Percentiles rank a stretch among this genome's conserved stretches.
Conservation (phyloP, 768 basidiomycete genomes). For the Macrolepiota albuminosa region DNA sequence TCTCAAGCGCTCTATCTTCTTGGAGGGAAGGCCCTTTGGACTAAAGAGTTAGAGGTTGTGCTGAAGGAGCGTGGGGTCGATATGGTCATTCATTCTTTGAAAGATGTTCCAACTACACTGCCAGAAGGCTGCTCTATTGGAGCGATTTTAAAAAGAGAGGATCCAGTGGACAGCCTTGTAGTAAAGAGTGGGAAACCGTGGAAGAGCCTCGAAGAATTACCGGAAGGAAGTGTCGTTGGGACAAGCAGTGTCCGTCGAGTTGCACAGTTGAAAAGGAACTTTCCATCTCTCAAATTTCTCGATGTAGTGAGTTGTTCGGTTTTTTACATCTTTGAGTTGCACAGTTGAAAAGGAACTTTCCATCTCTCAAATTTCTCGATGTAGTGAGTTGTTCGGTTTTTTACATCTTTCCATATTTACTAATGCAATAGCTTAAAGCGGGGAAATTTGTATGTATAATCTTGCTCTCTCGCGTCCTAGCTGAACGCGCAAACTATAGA, state of each 20-base stretch:
- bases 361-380: conserved; percentile 75
- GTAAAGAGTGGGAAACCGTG: conserved; percentile 69
- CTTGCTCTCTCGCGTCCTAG: conserved; percentile 3
- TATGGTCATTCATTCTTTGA: conserved; percentile 88
- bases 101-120: conserved; percentile 89
- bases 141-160: conserved; percentile 81
- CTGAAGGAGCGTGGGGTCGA: conserved; percentile 72
- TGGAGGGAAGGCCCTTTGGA: conserved; percentile 94
- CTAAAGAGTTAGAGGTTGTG: conserved; percentile 90
- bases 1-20: conserved; percentile 80
- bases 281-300: conserved; percentile 73
- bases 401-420: background rate
- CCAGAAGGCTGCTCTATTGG: conserved; percentile 83
- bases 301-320: no score
- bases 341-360: conserved; percentile 77
- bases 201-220: conserved; percentile 76
- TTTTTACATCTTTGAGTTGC: no score
- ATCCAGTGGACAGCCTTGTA: conserved; percentile 85
- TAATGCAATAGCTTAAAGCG: conserved; percentile 39
- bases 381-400: conserved; percentile 56
- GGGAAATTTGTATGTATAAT: conserved; percentile 72
- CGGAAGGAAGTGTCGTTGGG: conserved; percentile 87
- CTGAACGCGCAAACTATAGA: conserved; percentile 30
- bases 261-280: conserved; percentile 81
- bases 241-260: conserved; percentile 92